These are phyloP conservation scores for Saccharum spontaneum DNA, from an alignment of 176 grass and related monocot genomes.

Conservation along the genomic window DNA sequence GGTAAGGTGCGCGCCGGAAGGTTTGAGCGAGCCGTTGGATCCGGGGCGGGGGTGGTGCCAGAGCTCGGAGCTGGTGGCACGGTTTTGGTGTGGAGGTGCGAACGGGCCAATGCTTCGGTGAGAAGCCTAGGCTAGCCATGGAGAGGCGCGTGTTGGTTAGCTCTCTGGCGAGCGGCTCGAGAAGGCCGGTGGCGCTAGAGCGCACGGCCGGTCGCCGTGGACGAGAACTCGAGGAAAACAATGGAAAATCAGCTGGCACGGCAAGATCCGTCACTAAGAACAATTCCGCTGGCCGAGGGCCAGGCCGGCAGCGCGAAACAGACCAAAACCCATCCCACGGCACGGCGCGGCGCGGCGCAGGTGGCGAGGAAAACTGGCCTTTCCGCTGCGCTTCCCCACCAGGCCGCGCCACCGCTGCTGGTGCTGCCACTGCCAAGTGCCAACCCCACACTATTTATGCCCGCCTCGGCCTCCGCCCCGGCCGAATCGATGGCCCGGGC, in stretches of 20 bases:
- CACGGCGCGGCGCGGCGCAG: background rate
- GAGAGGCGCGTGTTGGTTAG: no score
- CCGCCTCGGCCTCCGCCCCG: background rate
- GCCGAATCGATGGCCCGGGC: conserved; percentile 38
- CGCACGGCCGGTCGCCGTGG: background rate
- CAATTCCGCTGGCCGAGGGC: background rate
- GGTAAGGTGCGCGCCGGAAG: no score
- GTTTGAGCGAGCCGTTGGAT: no score
- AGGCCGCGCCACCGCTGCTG: background rate
- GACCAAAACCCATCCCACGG: background rate
- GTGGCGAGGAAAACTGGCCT: conserved; percentile 7
- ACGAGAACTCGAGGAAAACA: background rate
- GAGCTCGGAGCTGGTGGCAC: no score
- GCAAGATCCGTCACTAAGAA: no score
- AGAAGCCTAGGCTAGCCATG: no score
- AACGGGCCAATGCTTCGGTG: no score
- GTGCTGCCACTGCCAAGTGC: no score
- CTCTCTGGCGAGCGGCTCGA: background rate
- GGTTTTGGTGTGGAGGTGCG: no score
- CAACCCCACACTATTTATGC: background rate
- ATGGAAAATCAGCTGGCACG: background rate
- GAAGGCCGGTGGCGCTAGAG: background rate
- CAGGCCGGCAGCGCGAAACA: background rate
- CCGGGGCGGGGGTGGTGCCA: no score
- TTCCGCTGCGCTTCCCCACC: conserved; percentile 26